A percentile compares a stretch with the other conserved stretches of the same genome.
These are phyloP conservation scores for Warburgia ugandensis DNA, from an alignment of 164 flowering plant species.

Conservation along the genomic window DNA sequence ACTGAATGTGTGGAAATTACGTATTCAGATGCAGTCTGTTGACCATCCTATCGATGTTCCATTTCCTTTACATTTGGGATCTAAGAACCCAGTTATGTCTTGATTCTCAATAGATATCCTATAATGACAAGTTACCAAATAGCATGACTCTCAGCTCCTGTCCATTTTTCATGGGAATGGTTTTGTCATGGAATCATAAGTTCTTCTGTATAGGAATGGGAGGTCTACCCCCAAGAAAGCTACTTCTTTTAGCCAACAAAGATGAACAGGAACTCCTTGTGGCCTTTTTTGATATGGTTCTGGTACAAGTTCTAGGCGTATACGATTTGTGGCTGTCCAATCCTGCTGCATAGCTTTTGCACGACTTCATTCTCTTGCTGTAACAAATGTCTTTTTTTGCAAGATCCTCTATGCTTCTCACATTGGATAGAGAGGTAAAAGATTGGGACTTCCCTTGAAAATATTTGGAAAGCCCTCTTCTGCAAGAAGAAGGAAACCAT, in stretches of 20 bases:
- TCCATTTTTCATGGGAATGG: neutral
- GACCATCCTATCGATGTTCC: too few relatives aligned
- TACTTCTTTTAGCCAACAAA: conserved; percentile 22
- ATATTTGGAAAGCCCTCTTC: conserved; percentile 74
- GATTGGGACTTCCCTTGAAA: conserved; percentile 76
- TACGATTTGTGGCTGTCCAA: conserved; percentile 30
- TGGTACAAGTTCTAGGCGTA: conserved; percentile 32
- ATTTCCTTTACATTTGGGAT: too few relatives aligned
- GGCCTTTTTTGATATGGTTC: conserved; percentile 45
- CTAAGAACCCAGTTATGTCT: too few relatives aligned
- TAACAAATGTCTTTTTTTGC: conserved; percentile 50
- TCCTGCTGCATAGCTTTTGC: conserved; percentile 52
- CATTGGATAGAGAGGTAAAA: conserved; percentile 58
- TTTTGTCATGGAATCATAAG: conserved; percentile 8
- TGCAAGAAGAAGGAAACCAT: conserved; percentile 20
- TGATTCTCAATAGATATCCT: too few relatives aligned
- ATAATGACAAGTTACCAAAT: too few relatives aligned
- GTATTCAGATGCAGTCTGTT: too few relatives aligned
- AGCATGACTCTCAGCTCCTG: too few relatives aligned
- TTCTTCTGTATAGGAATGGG: conserved; percentile 28
- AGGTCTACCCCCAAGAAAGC: conserved; percentile 24
- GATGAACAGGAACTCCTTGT: conserved; percentile 34
- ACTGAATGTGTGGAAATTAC: too few relatives aligned
- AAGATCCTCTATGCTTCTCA: conserved; percentile 53
- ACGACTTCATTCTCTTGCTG: conserved; percentile 46